phyloP scores from a whole-genome alignment of 2,329 filamentous ascomycete species.

The Didymellaceae sp. region DNA sequence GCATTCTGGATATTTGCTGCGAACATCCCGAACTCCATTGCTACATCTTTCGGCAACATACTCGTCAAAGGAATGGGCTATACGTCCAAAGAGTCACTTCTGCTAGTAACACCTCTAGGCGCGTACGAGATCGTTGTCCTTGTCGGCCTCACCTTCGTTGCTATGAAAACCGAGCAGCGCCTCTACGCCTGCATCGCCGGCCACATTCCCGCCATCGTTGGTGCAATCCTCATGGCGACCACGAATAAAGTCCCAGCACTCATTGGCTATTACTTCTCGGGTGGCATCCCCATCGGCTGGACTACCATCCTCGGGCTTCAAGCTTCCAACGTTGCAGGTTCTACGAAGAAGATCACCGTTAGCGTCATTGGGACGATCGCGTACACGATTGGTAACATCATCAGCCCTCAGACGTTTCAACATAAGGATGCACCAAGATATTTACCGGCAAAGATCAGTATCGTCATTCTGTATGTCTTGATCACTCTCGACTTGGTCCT shows the following conservation, averaged over 20 bases:
- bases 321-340: slow-evolving; percentile 41
- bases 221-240: slow-evolving; percentile 50
- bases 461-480: slow-evolving; percentile 46
- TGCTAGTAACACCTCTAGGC: slow-evolving; percentile 42
- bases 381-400: slow-evolving; percentile 53
- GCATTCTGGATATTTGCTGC: slow-evolving; percentile 48
- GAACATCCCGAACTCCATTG: slow-evolving; percentile 49
- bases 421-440: slow-evolving; percentile 34
- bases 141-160: slow-evolving; percentile 47
- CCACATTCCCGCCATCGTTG: slow-evolving; percentile 47
- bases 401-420: slow-evolving; percentile 53
- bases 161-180: slow-evolving; percentile 39
- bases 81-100: slow-evolving; percentile 32
- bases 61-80: slow-evolving; percentile 50
- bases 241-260: slow-evolving; percentile 43
- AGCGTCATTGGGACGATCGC: slow-evolving; percentile 43
- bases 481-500: slow-evolving; percentile 39
- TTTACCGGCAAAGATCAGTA: slow-evolving; percentile 50
- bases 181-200: slow-evolving; percentile 45
- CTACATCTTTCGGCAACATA: slow-evolving; percentile 49
- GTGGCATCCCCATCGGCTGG: slow-evolving; percentile 50
- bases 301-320: slow-evolving; percentile 49
- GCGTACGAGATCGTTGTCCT: slow-evolving; percentile 49
- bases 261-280: slow-evolving; percentile 39
- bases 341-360: slow-evolving; percentile 45